phyloP scores from a whole-genome alignment of 352 stramenopile species.

The Phytophthora kernoviae region DNA sequence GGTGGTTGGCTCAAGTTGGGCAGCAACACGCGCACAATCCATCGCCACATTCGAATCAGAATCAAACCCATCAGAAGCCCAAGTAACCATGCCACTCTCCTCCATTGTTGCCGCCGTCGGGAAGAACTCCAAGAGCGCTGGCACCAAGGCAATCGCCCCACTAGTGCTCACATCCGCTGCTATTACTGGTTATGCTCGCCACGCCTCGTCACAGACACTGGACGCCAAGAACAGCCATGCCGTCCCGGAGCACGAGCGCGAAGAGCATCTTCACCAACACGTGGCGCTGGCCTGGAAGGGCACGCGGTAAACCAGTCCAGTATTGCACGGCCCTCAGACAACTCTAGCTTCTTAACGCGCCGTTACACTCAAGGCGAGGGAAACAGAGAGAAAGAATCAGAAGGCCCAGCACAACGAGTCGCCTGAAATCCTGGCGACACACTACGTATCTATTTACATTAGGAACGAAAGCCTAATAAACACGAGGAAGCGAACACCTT shows the following conservation, averaged over 20 bases:
- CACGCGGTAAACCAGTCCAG: constrained; percentile 42
- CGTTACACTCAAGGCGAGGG: too few species aligned
- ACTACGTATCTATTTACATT: constrained; percentile 17
- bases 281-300: constrained; percentile 73
- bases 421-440: constrained; percentile 2
- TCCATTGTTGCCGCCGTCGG: constrained; percentile 42
- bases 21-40: constrained; percentile 1
- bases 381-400: not conserved
- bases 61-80: not conserved
- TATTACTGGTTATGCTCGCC: constrained; percentile 68
- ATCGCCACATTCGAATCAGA: constrained; percentile 5
- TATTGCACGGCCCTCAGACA: not conserved
- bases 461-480: constrained; percentile 14
- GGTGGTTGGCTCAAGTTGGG: constrained; percentile 16
- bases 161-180: constrained; percentile 67
- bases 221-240: constrained; percentile 24
- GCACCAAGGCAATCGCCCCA: constrained; percentile 54
- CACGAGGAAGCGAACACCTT: not conserved
- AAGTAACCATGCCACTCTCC: constrained; percentile 35
- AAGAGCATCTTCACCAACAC: constrained; percentile 68
- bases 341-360: too few species aligned
- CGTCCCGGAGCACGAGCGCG: constrained; percentile 37
- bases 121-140: constrained; percentile 47
- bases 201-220: constrained; percentile 49
- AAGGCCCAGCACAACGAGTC: not conserved